Evolutionary conservation across 2,329 filamentous ascomycete species (phyloP).

Genomic region (Xylariaceae sp.): DNA sequence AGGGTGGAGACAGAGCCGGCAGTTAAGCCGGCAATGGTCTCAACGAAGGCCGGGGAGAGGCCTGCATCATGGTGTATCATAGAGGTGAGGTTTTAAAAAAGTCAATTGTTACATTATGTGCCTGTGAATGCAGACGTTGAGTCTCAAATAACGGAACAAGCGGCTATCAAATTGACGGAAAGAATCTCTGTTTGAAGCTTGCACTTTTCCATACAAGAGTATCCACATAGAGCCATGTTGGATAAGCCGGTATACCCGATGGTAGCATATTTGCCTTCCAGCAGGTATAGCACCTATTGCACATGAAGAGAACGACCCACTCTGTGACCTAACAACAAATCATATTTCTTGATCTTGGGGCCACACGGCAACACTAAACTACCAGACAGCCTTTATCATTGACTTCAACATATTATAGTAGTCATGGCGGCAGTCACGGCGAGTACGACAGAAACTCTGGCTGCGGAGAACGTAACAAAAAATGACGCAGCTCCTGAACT

Average conservation of each 20-base stretch:
- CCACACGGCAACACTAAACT: not conserved
- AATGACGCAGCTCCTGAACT: constrained; percentile 44
- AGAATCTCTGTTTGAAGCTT: too few species aligned
- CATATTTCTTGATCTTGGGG: not conserved
- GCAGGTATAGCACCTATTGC: too few species aligned
- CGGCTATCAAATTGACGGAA: too few species aligned
- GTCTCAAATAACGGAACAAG: too few species aligned
- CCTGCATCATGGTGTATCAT: constrained; percentile 63
- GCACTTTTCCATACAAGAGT: too few species aligned
- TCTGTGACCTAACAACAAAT: not conserved
- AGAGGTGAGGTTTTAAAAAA: constrained; percentile 41
- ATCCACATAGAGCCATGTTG: too few species aligned
- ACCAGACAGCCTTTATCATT: too few species aligned
- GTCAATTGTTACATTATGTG: too few species aligned
- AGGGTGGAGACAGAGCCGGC: constrained; percentile 88
- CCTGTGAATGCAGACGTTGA: not conserved
- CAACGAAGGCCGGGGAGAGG: constrained; percentile 79
- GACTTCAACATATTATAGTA: not conserved
- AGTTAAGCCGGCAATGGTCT: constrained; percentile 87
- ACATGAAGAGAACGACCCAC: not conserved
- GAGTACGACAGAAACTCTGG: constrained; percentile 26
- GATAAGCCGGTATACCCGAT: constrained; percentile 1
- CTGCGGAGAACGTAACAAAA: not conserved
- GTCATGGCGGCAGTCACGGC: constrained; percentile 23
- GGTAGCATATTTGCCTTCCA: too few species aligned